Evolutionary conservation across 2,329 filamentous ascomycete species (phyloP), one percentile per base, ranked within the genome.

Genomic region (Phyllosticta citribraziliensis): DNA sequence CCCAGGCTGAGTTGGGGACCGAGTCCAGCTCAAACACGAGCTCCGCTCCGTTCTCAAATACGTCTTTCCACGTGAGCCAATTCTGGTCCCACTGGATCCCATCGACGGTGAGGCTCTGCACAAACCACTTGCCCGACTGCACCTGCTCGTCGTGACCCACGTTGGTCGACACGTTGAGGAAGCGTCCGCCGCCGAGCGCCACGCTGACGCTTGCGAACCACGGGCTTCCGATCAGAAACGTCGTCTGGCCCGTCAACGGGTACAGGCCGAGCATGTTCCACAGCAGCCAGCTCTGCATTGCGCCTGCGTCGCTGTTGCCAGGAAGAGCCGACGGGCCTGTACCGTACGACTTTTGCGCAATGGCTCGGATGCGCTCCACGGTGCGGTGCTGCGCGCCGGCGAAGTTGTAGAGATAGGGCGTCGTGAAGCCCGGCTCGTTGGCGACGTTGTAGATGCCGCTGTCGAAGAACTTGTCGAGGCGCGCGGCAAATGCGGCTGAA

Each of bases 391-490:
- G 86, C 54, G 82, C 79, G 62, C 81, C 80, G 60, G 82, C 81
- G 70, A 82, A 89, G 72, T 87, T 84, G 77, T 86, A 89, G 2
- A 89, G 78, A 70, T 86, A 90, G 0, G 86, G 86, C 0, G 82
- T 82, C 1, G 81, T 82, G 73, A 89, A 89, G 70, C 79, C 79
- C 22, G 86, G 86, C 71, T 88, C 84, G 69, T 88, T 88, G 14
- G 84, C 85, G 0, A 84, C 81, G 70, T 89, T 83, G 65, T 76
- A 75, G 1, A 77, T 67, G 22, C 78, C 79, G 1, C 78, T 77
- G 57, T 78, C 76, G 70, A 88, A 88, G 59, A 87, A 79, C 65
- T 79, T 83, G 56, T 88, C 78, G 5, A 89, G 77, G 0, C 86
- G 78, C 27, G 78, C 71, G 0, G 82, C 75, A 68, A 88, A 88